Evolutionary conservation across 1,284 basidiomycete species (phyloP).

Genomic region (Tilletia walkeri): DNA sequence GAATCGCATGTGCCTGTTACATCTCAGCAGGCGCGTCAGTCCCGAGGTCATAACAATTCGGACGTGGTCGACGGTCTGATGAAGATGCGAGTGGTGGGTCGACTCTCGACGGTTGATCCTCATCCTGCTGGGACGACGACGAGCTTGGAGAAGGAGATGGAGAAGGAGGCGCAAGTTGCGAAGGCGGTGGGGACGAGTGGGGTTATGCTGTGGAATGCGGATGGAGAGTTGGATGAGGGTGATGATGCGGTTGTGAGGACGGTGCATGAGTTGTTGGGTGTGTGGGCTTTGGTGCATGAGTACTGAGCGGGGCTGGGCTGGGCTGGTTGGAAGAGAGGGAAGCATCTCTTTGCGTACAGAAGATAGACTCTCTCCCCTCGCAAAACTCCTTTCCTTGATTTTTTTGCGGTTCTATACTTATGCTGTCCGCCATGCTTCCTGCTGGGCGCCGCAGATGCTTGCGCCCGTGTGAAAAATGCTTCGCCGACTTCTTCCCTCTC

Average conservation of each 20-base stretch:
- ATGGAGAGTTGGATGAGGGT: slow-evolving; percentile 1
- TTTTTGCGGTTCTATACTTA: too few relatives aligned
- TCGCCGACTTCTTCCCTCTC: too few relatives aligned
- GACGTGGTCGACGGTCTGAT: neutral
- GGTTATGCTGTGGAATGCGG: slow-evolving; percentile 8
- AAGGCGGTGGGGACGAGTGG: slow-evolving; percentile 4
- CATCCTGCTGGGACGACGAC: too few relatives aligned
- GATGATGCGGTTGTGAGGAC: slow-evolving; percentile 11
- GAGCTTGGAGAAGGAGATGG: neutral
- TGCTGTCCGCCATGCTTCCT: too few relatives aligned
- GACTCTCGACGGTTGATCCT: neutral
- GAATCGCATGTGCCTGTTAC: neutral
- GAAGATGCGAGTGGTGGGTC: slow-evolving; percentile 11
- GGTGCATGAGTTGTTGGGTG: slow-evolving; percentile 14
- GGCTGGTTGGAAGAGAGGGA: too few relatives aligned
- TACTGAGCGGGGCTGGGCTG: neutral
- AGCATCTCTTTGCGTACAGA: too few relatives aligned
- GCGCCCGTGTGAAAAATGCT: too few relatives aligned
- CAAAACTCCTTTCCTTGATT: too few relatives aligned
- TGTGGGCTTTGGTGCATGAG: slow-evolving; percentile 9
- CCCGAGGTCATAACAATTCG: neutral
- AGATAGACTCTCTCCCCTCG: too few relatives aligned
- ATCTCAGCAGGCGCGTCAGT: too few relatives aligned
- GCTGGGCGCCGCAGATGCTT: too few relatives aligned
- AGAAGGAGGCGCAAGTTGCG: neutral